Percentiles rank a stretch among this genome's conserved stretches.
These are phyloP conservation scores for Mucor racemosus DNA, from an alignment of 371 early-diverging fungal species.

Conservation along the genomic window DNA sequence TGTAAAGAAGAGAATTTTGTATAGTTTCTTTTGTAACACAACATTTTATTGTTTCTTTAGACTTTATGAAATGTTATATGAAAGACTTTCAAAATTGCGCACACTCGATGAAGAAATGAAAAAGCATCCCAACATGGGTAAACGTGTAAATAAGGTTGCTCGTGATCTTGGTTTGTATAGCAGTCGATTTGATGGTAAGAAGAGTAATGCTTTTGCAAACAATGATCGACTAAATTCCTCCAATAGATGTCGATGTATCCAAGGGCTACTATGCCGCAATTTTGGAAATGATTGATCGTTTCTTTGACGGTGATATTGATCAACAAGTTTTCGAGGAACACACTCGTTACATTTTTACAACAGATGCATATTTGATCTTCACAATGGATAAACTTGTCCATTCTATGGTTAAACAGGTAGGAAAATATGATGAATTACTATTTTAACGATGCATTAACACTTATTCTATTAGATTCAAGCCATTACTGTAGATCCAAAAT, in stretches of 20 bases:
- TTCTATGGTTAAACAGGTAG: constrained; percentile 81
- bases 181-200: constrained; percentile 55
- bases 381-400: constrained; percentile 88
- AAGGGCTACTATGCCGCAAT: constrained; percentile 78
- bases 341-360: constrained; percentile 83
- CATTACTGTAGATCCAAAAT: constrained; percentile 49
- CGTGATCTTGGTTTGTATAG: constrained; percentile 80
- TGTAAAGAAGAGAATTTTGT: constrained; percentile 44
- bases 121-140: constrained; percentile 59
- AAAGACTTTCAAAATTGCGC: constrained; percentile 81
- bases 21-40: constrained; percentile 77
- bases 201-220: background rate
- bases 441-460: background rate
- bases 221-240: background rate
- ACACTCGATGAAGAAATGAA: constrained; percentile 66
- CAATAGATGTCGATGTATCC: constrained; percentile 52
- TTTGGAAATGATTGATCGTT: constrained; percentile 75
- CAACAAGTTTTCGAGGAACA: constrained; percentile 90
- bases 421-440: background rate
- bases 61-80: constrained; percentile 84
- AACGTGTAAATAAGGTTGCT: constrained; percentile 77
- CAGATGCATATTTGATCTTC: constrained; percentile 84
- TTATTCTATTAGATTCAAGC: constrained; percentile 41
- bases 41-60: constrained; percentile 88
- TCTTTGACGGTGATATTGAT: constrained; percentile 87